Percentiles rank a stretch among this genome's conserved stretches.
Conservation (phyloP, 345 rosid species). For the Melaleuca quinquenervia region DNA sequence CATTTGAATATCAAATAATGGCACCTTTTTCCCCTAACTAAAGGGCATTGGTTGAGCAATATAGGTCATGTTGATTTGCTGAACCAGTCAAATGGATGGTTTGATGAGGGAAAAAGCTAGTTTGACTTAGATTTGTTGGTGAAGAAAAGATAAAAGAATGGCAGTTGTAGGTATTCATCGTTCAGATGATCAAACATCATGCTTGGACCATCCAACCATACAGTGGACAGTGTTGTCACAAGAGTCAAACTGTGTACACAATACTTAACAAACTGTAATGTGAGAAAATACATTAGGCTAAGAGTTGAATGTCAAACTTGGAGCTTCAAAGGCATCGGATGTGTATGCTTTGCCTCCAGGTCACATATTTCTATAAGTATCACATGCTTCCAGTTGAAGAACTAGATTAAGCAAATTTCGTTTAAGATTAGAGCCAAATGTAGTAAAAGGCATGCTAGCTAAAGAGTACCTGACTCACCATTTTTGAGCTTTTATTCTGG, state of each 20-base stretch:
- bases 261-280: background rate
- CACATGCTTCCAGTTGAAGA: background rate
- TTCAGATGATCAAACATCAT: background rate
- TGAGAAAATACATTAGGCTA: background rate
- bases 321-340: background rate
- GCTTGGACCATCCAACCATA: background rate
- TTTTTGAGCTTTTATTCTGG: background rate
- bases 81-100: background rate
- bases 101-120: background rate
- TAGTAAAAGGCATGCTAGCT: background rate
- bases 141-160: background rate
- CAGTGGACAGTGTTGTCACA: background rate
- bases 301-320: background rate
- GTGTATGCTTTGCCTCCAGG: background rate
- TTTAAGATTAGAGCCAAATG: background rate
- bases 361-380: background rate
- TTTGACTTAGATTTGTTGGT: background rate
- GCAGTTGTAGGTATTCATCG: background rate
- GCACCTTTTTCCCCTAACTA: background rate
- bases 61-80: background rate
- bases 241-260: background rate
- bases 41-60: background rate
- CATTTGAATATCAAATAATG: background rate
- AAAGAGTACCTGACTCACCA: background rate
- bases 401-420: background rate